phyloP scores from a whole-genome alignment of 2,329 filamentous ascomycete genomes.

The Ascochyta rabiei region DNA sequence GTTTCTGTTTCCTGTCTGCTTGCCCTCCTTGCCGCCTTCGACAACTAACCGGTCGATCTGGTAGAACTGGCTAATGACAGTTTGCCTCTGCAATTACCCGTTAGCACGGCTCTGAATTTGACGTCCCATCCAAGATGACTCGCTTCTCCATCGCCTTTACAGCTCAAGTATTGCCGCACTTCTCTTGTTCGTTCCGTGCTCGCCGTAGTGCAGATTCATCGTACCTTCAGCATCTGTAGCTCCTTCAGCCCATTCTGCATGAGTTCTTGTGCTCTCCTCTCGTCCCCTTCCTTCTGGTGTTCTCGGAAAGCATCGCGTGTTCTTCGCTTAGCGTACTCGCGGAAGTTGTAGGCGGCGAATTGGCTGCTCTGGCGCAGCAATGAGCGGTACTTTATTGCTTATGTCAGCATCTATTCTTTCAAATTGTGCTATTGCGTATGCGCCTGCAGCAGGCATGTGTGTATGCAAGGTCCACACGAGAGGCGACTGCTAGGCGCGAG shows the following conservation, averaged over 20 bases:
- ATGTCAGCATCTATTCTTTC: background rate
- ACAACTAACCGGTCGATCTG: conserved; percentile 90
- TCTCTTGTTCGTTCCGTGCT: background rate
- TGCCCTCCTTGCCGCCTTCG: conserved; percentile 81
- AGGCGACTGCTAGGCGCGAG: conserved; percentile 1
- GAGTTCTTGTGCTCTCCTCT: conserved; percentile 80
- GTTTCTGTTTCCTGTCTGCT: conserved; percentile 70
- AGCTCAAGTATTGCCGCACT: background rate
- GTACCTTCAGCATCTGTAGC: conserved; percentile 87
- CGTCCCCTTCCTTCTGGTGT: conserved; percentile 73
- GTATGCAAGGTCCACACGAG: background rate
- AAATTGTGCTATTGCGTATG: background rate
- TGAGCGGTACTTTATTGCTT: conserved; percentile 76
- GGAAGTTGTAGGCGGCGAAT: conserved; percentile 95
- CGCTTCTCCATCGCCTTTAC: background rate
- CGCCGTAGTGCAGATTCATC: conserved; percentile 33
- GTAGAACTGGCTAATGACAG: conserved; percentile 92
- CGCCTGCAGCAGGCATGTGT: background rate
- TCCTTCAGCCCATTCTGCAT: conserved; percentile 88
- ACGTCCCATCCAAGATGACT: background rate
- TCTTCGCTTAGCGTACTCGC: conserved; percentile 91
- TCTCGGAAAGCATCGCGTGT: conserved; percentile 91
- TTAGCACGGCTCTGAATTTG: conserved; percentile 45
- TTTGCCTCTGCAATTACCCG: conserved; percentile 76
- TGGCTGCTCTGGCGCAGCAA: conserved; percentile 83